These are phyloP conservation scores for Zalaria obscura DNA, from an alignment of 2,329 filamentous ascomycete species.

Conservation along the genomic window DNA sequence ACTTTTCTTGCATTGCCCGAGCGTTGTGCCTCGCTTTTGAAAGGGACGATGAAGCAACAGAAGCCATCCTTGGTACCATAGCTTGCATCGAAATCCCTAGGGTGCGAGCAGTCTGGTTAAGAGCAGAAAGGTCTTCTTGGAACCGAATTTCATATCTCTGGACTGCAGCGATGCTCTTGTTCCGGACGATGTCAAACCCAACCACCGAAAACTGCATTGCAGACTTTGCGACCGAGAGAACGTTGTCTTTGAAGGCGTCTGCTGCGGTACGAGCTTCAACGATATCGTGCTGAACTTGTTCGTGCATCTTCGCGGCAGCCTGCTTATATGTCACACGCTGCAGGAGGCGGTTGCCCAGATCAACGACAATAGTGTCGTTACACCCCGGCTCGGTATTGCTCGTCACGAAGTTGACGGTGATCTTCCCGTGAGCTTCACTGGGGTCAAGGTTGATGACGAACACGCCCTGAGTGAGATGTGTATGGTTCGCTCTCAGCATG, in stretches of 20 bases:
- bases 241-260: conserved; percentile 1
- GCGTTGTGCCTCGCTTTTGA: too few species aligned
- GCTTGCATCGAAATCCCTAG: too few species aligned
- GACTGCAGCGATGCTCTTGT: too few species aligned
- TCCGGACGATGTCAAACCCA: too few species aligned
- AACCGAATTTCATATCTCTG: too few species aligned
- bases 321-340: conserved; percentile 5
- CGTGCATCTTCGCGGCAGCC: conserved; percentile 3
- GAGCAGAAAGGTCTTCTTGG: too few species aligned
- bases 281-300: background rate
- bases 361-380: conserved; percentile 4
- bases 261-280: conserved; percentile 2
- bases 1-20: too few species aligned
- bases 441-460: background rate
- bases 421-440: conserved; percentile 2
- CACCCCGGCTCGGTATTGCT: background rate
- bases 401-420: conserved; percentile 1
- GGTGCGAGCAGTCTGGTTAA: too few species aligned
- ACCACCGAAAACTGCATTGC: too few species aligned
- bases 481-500: conserved; percentile 1
- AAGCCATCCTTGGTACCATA: too few species aligned
- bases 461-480: conserved; percentile 2
- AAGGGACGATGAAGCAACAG: too few species aligned
- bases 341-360: conserved; percentile 5
- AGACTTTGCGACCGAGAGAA: background rate